Percentiles rank a stretch among this genome's conserved stretches.
Conservation (phyloP, 1,139 yeast species). For the Debaryomyces subglobosus region DNA sequence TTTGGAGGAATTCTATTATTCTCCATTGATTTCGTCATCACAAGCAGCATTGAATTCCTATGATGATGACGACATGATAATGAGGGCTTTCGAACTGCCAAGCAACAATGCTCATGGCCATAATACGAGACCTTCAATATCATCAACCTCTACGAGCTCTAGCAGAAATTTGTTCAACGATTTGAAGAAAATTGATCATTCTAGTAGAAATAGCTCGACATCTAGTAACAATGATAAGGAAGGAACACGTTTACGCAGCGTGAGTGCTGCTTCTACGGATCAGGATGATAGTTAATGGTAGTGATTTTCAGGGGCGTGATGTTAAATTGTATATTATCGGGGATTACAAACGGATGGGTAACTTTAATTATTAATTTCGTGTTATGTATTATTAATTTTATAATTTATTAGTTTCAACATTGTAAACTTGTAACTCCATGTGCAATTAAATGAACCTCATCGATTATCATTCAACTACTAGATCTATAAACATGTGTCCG, state of each 20-base stretch:
- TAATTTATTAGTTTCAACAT: neutral
- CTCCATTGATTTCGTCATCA: constrained; percentile 50
- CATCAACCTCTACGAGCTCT: constrained; percentile 16
- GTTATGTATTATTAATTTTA: constrained; percentile 7
- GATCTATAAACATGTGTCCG: neutral
- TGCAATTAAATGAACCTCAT: neutral
- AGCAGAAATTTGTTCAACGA: constrained; percentile 25
- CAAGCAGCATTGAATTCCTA: constrained; percentile 37
- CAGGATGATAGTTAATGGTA: constrained; percentile 8
- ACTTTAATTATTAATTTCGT: constrained; percentile 7
- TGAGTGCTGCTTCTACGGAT: constrained; percentile 11
- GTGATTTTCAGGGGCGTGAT: neutral
- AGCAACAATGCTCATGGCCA: constrained; percentile 17
- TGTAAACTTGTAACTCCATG: neutral
- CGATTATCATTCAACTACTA: neutral
- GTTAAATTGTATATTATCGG: neutral
- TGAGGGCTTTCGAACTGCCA: constrained; percentile 44
- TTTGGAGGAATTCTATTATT: constrained; percentile 66
- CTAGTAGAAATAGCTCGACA: constrained; percentile 8
- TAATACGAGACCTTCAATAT: constrained; percentile 20
- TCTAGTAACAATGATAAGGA: constrained; percentile 6
- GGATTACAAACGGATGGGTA: constrained; percentile 6
- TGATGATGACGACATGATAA: constrained; percentile 62
- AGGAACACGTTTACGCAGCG: constrained; percentile 2
- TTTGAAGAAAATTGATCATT: constrained; percentile 18